Base-by-base conservation (phyloP, 441 rosid genomes). In the Eutrema salsugineum region DNA sequence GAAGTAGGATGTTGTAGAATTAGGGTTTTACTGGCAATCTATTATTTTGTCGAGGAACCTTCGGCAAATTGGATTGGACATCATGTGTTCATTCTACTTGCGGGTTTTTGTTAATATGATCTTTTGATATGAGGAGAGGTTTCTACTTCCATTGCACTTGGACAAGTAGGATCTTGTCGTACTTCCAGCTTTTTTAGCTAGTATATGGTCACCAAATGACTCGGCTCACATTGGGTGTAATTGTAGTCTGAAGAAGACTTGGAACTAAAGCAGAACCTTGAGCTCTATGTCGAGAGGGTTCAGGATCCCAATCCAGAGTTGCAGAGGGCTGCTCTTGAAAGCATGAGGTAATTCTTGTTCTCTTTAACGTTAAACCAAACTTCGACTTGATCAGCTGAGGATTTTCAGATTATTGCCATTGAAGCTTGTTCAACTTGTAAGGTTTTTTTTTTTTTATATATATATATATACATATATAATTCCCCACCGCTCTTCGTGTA, bases 241-340 rank as follows among this genome's bases (percentile, higher is more conserved):
- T 15, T 77, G 80, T 83, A 93, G 98, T 93, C 97, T 2, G 98
- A 93, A 28, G 98, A 90, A 80, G 98, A 93, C 75, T 73, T 93
- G 76, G 88, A 87, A 16, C 71, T 93, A 75, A 93, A 88, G 85
- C 90, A 88, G 73, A 96, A 93, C 60, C 68, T 93, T 79, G 98
- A 93, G 83, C 71, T 93, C 65, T 90, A 93, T 70, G 97, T 90
- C 30, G 98, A 93, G 76, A 84, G 95, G 73, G 95, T 87, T 77
- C 95, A 88, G 87, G 98, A 90, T 82, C 75, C 93, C 67, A 88
- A 89, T 72, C 88, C 93, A 1, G 88, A 85, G 15, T 68, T 90
- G 77, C 97, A 93, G 85, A 90, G 87, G 82, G 85, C 79, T 67
- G 93, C 97, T n/a, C 83, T 93, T 40, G 88, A 92, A 80, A 88